A percentile compares a stretch with the other conserved stretches of the same genome.
These are phyloP conservation scores for Triticum timopheevii DNA, from an alignment of 176 grass and related monocot genomes.

Conservation along the genomic window DNA sequence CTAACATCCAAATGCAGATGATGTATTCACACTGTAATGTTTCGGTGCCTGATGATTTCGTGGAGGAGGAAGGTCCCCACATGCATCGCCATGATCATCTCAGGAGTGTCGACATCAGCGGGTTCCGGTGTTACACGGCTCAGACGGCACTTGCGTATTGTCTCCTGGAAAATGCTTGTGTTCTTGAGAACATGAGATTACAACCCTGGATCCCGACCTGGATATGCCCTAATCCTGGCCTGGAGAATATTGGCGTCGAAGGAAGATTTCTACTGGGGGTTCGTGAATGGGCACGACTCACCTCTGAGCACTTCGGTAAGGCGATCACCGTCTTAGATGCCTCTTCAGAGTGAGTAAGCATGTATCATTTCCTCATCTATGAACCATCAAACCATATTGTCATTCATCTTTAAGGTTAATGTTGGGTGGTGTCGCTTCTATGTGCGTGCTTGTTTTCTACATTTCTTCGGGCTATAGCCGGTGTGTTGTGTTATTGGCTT, in stretches of 20 bases:
- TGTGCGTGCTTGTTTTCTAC: too few relatives aligned
- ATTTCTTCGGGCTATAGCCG: too few relatives aligned
- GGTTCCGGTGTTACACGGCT: conserved; percentile 5
- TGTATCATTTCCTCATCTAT: background rate
- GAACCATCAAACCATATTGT: background rate
- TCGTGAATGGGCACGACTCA: background rate
- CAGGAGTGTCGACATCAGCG: background rate
- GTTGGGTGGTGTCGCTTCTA: too few relatives aligned
- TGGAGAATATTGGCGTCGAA: background rate
- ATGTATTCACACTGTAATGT: background rate
- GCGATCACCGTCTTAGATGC: background rate
- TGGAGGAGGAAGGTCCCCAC: background rate
- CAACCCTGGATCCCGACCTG: background rate
- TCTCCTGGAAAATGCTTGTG: background rate
- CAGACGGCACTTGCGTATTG: background rate
- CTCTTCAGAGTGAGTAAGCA: background rate
- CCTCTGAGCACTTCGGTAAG: background rate
- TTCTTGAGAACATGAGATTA: background rate
- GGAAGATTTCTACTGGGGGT: background rate
- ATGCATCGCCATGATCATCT: background rate
- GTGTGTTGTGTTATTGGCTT: too few relatives aligned
- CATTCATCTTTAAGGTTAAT: too few relatives aligned
- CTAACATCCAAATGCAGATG: background rate
- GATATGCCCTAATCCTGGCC: background rate
- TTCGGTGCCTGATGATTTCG: background rate